Evolutionary conservation across 306 rosid genomes (phyloP).

Genomic region (Phaseolus lunatus): DNA sequence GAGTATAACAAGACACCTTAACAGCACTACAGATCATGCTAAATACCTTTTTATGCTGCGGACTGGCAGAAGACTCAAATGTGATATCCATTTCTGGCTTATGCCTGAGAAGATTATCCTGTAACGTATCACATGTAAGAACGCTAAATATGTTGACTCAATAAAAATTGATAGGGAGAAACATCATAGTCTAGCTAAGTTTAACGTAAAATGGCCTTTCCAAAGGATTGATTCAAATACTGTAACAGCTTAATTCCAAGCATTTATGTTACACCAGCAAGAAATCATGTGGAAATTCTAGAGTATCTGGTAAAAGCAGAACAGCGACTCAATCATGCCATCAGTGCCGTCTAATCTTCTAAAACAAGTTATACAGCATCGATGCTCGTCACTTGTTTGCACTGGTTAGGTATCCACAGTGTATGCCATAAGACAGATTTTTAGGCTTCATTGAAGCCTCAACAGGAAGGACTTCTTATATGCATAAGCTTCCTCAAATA

Average conservation of each 20-base stretch:
- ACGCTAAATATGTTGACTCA: conserved; percentile 4
- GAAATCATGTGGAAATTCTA: neutral
- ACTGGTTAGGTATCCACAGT: conserved; percentile 1
- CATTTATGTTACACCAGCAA: neutral
- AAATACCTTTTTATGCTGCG: conserved; percentile 50
- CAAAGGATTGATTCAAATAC: conserved; percentile 22
- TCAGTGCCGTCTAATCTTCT: conserved; percentile 13
- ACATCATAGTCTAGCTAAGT: conserved; percentile 13
- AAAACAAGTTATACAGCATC: conserved; percentile 2
- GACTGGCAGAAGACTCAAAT: conserved; percentile 48
- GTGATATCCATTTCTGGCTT: conserved; percentile 48
- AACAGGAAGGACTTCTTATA: neutral
- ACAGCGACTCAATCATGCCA: neutral
- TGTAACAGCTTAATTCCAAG: conserved; percentile 19
- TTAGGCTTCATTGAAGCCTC: conserved; percentile 17
- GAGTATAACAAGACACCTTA: conserved; percentile 20
- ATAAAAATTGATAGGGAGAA: conserved; percentile 9
- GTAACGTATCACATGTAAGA: conserved; percentile 45
- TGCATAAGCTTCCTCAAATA: no score
- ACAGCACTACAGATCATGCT: conserved; percentile 14
- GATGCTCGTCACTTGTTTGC: neutral
- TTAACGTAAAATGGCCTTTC: neutral
- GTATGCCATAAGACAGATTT: neutral
- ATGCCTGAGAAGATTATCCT: conserved; percentile 54
- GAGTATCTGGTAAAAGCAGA: neutral